Conservation (phyloP, 805 yeast species). For the Spathaspora sp. region DNA sequence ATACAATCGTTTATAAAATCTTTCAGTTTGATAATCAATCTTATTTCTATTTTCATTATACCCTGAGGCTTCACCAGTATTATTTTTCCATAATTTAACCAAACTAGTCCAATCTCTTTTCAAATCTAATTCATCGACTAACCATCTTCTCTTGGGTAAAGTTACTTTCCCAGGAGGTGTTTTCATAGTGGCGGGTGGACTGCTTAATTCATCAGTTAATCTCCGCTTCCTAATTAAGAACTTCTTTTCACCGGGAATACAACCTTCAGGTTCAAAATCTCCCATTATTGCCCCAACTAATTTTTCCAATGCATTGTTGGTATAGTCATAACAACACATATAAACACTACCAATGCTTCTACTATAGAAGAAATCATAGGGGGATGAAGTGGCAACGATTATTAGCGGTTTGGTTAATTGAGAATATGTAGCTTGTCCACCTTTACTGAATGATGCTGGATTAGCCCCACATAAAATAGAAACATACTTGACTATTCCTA, state of each 20-base stretch:
- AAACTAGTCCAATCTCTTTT: constrained; percentile 50
- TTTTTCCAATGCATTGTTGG: constrained; percentile 46
- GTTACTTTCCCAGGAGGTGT: constrained; percentile 5
- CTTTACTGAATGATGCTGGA: constrained; percentile 24
- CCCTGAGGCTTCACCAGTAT: constrained; percentile 17
- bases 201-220: constrained; percentile 10
- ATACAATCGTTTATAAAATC: constrained; percentile 26
- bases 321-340: constrained; percentile 59
- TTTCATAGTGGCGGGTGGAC: constrained; percentile 5
- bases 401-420: constrained; percentile 48
- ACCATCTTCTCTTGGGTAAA: constrained; percentile 44
- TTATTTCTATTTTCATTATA: constrained; percentile 10
- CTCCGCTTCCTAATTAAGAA: constrained; percentile 24
- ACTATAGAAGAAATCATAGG: constrained; percentile 58
- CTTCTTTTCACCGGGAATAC: constrained; percentile 52
- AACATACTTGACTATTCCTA: constrained; percentile 57
- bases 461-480: constrained; percentile 50
- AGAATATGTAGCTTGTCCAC: constrained; percentile 13
- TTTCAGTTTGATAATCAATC: constrained; percentile 22
- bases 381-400: constrained; percentile 58
- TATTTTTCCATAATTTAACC: constrained; percentile 40
- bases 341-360: constrained; percentile 53
- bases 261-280: constrained; percentile 46
- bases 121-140: constrained; percentile 52
- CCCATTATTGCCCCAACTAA: constrained; percentile 55